Conservation (phyloP, 1,284 basidiomycete genomes). For the Heliocybe sulcata region DNA sequence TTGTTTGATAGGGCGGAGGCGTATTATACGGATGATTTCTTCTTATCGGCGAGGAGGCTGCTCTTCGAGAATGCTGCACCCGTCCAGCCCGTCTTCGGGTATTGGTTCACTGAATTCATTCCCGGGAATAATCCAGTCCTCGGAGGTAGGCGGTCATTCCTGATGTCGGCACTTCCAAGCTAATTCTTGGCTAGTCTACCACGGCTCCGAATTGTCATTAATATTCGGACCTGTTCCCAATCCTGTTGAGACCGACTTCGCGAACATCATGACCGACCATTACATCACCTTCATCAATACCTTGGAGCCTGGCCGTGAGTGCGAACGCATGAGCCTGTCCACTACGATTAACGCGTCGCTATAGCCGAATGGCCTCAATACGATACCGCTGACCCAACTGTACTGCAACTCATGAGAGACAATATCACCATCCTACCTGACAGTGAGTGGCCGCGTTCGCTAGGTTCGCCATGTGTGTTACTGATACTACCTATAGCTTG, state of each 20-base stretch:
- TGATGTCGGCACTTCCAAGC: not conserved
- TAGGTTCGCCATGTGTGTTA: too few species aligned
- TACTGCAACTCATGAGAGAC: conserved; percentile 39
- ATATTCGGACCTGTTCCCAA: conserved; percentile 39
- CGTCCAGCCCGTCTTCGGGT: conserved; percentile 43
- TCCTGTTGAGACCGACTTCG: conserved; percentile 35
- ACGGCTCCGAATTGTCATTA: conserved; percentile 41
- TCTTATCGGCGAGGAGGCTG: conserved; percentile 36
- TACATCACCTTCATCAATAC: conserved; percentile 49
- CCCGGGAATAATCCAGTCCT: conserved; percentile 36
- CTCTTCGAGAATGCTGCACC: conserved; percentile 40
- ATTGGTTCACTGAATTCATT: conserved; percentile 48
- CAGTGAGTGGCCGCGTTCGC: conserved; percentile 23
- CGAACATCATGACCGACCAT: conserved; percentile 39
- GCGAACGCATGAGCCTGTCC: not conserved
- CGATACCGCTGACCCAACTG: conserved; percentile 21
- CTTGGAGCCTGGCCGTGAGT: conserved; percentile 42
- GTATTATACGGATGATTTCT: conserved; percentile 55
- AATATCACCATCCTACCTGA: conserved; percentile 45
- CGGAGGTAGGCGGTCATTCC: conserved; percentile 25
- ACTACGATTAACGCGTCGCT: not conserved
- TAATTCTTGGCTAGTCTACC: conserved; percentile 30
- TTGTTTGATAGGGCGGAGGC: conserved; percentile 47
- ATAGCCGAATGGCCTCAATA: conserved; percentile 39
- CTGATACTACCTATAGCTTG: conserved; percentile 25